Conservation (phyloP, 225 moss, liverwort and hornwort genomes). For the Anthoceros angustus region DNA sequence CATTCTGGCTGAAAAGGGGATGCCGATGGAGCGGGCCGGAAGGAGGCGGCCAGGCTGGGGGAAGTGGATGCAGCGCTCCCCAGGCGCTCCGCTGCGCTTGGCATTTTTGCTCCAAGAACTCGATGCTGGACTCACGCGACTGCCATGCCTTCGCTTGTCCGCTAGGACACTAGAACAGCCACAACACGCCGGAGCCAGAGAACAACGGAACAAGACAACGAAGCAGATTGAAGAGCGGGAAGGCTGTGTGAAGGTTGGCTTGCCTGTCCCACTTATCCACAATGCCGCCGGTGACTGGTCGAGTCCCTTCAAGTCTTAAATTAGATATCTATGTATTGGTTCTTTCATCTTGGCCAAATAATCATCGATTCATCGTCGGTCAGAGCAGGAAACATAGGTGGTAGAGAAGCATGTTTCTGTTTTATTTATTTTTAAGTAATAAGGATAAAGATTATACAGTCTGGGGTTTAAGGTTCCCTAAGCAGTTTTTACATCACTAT, state of each 20-base stretch:
- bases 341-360: too few species aligned
- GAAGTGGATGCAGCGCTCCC: not conserved
- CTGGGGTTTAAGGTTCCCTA: too few species aligned
- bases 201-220: not conserved
- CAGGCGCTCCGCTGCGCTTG: not conserved
- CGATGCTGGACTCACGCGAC: not conserved
- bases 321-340: too few species aligned
- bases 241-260: not conserved
- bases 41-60: not conserved
- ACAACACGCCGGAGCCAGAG: not conserved
- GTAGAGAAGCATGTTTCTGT: too few species aligned
- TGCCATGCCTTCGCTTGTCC: not conserved
- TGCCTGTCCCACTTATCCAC: not conserved
- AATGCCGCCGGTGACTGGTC: not conserved
- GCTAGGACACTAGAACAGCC: not conserved
- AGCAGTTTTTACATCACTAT: too few species aligned
- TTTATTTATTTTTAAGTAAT: too few species aligned
- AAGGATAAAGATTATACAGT: too few species aligned
- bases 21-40: not conserved
- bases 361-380: too few species aligned
- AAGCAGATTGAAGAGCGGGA: not conserved
- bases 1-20: not conserved
- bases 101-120: not conserved
- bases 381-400: too few species aligned
- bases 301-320: not conserved